A percentile compares a stretch with the other conserved stretches of the same genome.
phyloP scores from a whole-genome alignment of 1,284 basidiomycete genomes.

The Malassezia restricta region DNA sequence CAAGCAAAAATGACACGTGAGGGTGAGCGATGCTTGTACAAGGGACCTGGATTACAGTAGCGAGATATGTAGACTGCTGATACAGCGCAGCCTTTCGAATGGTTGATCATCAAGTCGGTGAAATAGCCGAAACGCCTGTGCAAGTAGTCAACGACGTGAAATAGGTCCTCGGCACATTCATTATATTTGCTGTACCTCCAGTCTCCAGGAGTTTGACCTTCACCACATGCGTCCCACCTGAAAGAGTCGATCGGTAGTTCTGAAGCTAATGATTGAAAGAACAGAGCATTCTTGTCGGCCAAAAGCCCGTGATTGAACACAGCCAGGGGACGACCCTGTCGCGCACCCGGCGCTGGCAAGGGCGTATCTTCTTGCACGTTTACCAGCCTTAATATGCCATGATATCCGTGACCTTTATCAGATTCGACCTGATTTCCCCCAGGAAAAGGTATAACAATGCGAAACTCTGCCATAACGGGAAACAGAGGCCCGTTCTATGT shows the following conservation, averaged over 20 bases:
- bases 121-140: slow-evolving; percentile 7
- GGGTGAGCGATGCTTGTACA: neutral
- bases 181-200: slow-evolving; percentile 5
- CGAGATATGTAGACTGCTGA: neutral
- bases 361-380: neutral
- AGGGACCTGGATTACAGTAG: neutral
- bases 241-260: slow-evolving; percentile 10
- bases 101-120: slow-evolving; percentile 4
- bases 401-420: neutral
- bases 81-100: slow-evolving; percentile 8
- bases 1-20: slow-evolving; percentile 1
- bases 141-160: slow-evolving; percentile 5
- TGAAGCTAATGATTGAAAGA: slow-evolving; percentile 6
- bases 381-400: slow-evolving; percentile 1
- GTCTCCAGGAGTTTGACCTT: slow-evolving; percentile 10
- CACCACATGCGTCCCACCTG: slow-evolving; percentile 10
- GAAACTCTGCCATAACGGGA: slow-evolving; percentile 4
- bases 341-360: neutral
- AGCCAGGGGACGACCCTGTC: slow-evolving; percentile 5
- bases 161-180: slow-evolving; percentile 2
- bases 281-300: slow-evolving; percentile 13
- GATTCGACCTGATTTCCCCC: neutral
- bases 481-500: too few species aligned
- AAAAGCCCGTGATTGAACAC: slow-evolving; percentile 10
- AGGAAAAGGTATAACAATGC: slow-evolving; percentile 8